Evolutionary conservation across 129 eudicot species (phyloP).

Genomic region (Arctium minus): DNA sequence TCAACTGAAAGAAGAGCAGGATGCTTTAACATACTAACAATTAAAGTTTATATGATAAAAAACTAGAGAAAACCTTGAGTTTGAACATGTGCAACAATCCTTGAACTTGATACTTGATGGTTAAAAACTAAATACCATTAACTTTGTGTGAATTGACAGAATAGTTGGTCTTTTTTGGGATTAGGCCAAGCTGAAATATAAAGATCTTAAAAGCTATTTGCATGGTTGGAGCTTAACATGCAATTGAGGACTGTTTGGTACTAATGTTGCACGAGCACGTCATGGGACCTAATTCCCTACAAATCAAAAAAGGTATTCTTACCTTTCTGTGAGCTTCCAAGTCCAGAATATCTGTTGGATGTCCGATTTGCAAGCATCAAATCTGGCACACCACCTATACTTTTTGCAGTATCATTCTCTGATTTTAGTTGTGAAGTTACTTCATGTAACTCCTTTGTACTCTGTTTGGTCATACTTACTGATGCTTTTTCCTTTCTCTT

Average conservation of each 20-base stretch:
- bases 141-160: not conserved
- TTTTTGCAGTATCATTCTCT: constrained; percentile 6
- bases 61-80: not conserved
- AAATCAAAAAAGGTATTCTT: not conserved
- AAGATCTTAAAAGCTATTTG: not conserved
- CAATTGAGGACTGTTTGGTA: not conserved
- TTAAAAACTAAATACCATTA: not conserved
- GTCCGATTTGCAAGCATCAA: constrained; percentile 22
- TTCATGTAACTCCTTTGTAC: constrained; percentile 35
- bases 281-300: not conserved
- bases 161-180: not conserved
- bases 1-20: not conserved
- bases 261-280: not conserved
- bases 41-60: constrained; percentile 2
- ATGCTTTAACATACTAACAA: not conserved
- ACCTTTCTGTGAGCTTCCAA: constrained; percentile 35
- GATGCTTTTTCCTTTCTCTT: constrained; percentile 24
- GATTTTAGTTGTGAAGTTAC: constrained; percentile 4
- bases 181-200: not conserved
- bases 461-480: constrained; percentile 34
- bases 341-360: constrained; percentile 11
- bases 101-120: not conserved
- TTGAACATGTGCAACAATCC: not conserved
- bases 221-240: not conserved
- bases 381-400: constrained; percentile 7